Base-by-base conservation (phyloP, 202 grass and related monocot genomes). In the Schoenoplectus triqueter region DNA sequence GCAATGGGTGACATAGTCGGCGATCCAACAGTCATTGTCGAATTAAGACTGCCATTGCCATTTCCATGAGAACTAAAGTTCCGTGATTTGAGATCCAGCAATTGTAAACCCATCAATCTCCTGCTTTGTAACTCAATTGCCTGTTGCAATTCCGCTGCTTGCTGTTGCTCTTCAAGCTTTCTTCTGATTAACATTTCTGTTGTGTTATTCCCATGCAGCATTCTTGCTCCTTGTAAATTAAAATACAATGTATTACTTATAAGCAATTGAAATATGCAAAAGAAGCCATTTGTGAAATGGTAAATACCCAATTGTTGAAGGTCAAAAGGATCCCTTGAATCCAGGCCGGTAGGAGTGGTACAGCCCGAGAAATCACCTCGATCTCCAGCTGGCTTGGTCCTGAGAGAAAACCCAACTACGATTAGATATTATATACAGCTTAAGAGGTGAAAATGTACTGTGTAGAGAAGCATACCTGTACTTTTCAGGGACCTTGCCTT, bases 401-500 rank as follows among this genome's bases (percentile, higher is more conserved):
- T 97, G 94, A 7, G 66, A 86, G 46, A 73, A 47, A 21, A 69
- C 84, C 49, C 57, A 86, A 66, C 15, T 59, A 59, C 55, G 17
- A 51, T 14, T 68, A 62, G 2, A 51, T 6, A 20, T 84, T 62
- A 41, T 78, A 48, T 42, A 18, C 10, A 70, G 82, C 18, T 87
- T 17, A 20, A 39, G 20, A 15, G 40, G 69, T 84, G 6, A 63
- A 60, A 71, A 69, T 79, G 50, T 65, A 40, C 57, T 45, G 66
- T 72, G 64, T 82, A 82, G 62, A 87, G 42, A 85, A 81, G 79
- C 78, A 19, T 88, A 73, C 91, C 91, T 88, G 91, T 89, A 94
- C 87, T 98, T 95, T 87, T 98, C 93, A 15, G 90, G 95, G 73
- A 95, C 88, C 91, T 98, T 98, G 82, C 95, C 95, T 87, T 98